Evolutionary conservation across 2,329 filamentous ascomycete species (phyloP), one percentile per base, ranked within the genome.

Genomic region (Colletotrichum scovillei): DNA sequence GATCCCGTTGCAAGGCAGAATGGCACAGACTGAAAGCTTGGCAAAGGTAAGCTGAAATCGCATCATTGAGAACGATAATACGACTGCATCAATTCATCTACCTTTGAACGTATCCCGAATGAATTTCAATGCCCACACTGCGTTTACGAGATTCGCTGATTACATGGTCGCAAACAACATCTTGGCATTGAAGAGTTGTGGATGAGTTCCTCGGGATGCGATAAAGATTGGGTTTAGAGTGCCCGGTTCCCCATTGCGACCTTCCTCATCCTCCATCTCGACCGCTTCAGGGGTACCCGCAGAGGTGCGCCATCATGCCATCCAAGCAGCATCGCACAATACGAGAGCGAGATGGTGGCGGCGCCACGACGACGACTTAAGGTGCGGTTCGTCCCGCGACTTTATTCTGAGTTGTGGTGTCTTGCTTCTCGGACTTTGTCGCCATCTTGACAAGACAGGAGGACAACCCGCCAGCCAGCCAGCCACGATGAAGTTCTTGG

Each of bases 241-340:
- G 30, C 59, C 38, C 1, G 5, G 24, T 8, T 7, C 42, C 26
- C 42, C 14, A n/a, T 24, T 73, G 26, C 70, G 59, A 73, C 70
- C 66, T 73, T 73, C 66, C 70, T 49, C 42, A 69, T 73, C 46
- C 59, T 60, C 30, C 52, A 19, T 12, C 28, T 26, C 49, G 28
- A 26, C 65, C 65, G 57, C 28, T 12, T 46, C 55, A 46, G 53
- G 66, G 42, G 52, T 12, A 42, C 7, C 70, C 66, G 59, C 55
- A 16, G 22, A 64, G 64, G 24, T 9, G 42, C 14, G 24, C 12
- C 42, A 60, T 63, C 22, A 63, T 67, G 63, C 53, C 53, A 64
- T 49, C 3, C 53, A 22, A 64, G 28, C 30, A 35, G 38, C 5
- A 16, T n/a, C 24, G 30, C 66, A 63, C 14, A 22, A 14, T 5